A percentile compares a stretch with the other conserved stretches of the same genome.
phyloP scores from a whole-genome alignment of 2,329 filamentous ascomycete species.

The Alternaria burnsii region DNA sequence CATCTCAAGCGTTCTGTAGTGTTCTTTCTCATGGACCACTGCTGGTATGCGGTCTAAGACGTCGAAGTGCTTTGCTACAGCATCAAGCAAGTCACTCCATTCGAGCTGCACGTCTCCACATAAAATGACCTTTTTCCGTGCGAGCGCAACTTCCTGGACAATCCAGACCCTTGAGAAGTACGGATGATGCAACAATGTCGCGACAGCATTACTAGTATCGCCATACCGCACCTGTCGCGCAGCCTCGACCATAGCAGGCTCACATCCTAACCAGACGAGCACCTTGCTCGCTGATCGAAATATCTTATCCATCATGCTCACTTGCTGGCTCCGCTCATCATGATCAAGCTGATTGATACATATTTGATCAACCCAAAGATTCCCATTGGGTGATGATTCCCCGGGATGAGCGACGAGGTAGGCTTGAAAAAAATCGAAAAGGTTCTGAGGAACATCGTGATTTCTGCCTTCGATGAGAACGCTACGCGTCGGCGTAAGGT shows the following conservation, averaged over 20 bases:
- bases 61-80: too few species aligned
- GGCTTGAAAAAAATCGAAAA: neutral
- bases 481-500: neutral
- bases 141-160: too few species aligned
- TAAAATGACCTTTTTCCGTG: too few species aligned
- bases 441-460: too few species aligned
- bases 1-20: neutral
- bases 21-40: too few species aligned
- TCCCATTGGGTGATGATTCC: too few species aligned
- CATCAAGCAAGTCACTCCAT: neutral
- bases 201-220: neutral
- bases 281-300: neutral
- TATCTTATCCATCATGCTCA: neutral
- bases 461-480: neutral
- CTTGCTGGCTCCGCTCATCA: neutral
- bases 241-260: neutral
- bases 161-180: neutral
- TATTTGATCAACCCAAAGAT: too few species aligned
- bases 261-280: neutral
- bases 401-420: too few species aligned
- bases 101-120: neutral
- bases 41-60: too few species aligned
- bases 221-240: neutral
- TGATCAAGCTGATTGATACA: too few species aligned
- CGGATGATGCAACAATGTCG: neutral